Base-by-base conservation (phyloP, 2,329 filamentous ascomycete genomes). In the Hypoxylon sp. region DNA sequence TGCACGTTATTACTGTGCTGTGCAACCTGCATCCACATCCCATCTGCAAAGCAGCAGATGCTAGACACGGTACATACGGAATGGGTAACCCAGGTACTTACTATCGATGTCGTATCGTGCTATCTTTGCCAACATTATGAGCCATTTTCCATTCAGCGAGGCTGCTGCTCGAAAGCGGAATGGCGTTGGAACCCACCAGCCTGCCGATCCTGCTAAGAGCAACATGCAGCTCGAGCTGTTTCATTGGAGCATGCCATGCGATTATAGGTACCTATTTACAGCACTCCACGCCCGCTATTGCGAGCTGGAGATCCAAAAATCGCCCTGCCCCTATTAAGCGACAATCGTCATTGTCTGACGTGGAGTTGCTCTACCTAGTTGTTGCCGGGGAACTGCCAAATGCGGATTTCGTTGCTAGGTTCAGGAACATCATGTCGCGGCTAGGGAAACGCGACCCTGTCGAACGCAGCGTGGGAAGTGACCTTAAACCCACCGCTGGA, bases 231-330 rank as follows among this genome's bases (percentile, higher is more conserved):
- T 25, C 7, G 43, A 34, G 39, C 30, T 47, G 65, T 68, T 58
- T 68, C 66, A 68, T 67, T 66, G 63, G 60, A 67, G 48, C 66
- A 67, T 69, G 21, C 66, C 66, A 69, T 68, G 63, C 65, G 46
- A 63, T 41, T n/a, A 43, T 46, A 50, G 27, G 30, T 56, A 50
- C 21, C 48, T 65, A 64, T 63, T 64, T 64, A 64, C 60, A 64
- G 61, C 61, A 58, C 37, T 57, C 27, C 55, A 55, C 59, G 30
- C 41, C 53, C 56, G 53, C 63, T 55, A 57, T 65, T 56, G 39
- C 52, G 45, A 12, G 30, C 30, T 34, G 30, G 30, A 61, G 55
- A 58, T 66, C 51, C 55, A 60, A 37, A 48, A 66, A 63, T 60
- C 56, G 52, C 52, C 61, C 61, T 61, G 34, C n/a, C 55, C 46